Percentiles rank a stretch among this genome's conserved stretches.
Conservation (phyloP, 169 alveolate genomes). For the Cryptosporidium tyzzeri region DNA sequence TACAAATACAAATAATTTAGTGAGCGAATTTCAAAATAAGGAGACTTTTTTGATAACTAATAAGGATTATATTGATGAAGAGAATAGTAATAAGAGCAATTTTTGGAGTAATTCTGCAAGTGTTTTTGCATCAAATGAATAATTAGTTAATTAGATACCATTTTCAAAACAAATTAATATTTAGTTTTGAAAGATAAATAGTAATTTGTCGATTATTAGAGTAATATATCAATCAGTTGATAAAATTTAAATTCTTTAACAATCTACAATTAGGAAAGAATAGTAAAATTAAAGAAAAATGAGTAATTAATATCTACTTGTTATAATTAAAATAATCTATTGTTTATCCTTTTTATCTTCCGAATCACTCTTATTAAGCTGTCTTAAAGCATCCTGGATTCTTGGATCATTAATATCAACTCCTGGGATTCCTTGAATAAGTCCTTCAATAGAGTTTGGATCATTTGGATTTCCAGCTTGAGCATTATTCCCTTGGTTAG, state of each 20-base stretch:
- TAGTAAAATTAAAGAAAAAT: not conserved
- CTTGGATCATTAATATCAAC: slow-evolving; percentile 79
- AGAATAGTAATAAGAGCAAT: slow-evolving; percentile 2
- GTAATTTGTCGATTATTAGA: not conserved
- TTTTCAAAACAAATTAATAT: not conserved
- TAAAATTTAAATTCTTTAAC: not conserved
- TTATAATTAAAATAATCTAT: not conserved
- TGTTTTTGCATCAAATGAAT: not conserved
- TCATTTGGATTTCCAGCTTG: not conserved
- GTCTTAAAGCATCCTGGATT: slow-evolving; percentile 78
- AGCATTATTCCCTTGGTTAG: not conserved
- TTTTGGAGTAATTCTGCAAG: not conserved
- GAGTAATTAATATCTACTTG: not conserved
- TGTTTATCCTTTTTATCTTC: slow-evolving; percentile 65
- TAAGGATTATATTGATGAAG: not conserved
- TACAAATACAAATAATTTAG: not conserved
- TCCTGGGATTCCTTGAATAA: slow-evolving; percentile 78
- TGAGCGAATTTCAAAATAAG: not conserved
- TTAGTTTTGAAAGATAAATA: not conserved
- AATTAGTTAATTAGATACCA: not conserved
- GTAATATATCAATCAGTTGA: not conserved
- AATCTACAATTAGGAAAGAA: not conserved
- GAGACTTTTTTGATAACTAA: not conserved
- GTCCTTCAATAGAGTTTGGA: slow-evolving; percentile 22
- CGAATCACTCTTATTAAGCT: slow-evolving; percentile 41